A percentile compares a stretch with the other conserved stretches of the same genome.
Conservation (phyloP, 1,139 yeast species). For the Diutina mesorugosa region DNA sequence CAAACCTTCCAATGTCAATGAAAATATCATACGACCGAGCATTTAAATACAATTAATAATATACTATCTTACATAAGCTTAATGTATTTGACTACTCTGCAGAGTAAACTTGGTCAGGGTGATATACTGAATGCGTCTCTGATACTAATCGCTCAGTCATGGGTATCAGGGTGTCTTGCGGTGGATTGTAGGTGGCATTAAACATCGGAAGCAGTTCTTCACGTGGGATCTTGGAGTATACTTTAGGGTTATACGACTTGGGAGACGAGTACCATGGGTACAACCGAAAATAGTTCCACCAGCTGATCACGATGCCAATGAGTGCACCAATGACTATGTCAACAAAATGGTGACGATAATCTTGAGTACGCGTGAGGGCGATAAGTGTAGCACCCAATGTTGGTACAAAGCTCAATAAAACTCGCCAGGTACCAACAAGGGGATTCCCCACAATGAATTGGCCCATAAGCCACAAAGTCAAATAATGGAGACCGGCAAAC, state of each 20-base stretch:
- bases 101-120: neutral
- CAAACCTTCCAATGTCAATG: neutral
- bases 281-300: conserved; percentile 26
- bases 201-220: neutral
- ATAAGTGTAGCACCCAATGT: conserved; percentile 48
- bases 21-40: too few relatives aligned
- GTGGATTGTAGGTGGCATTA: neutral
- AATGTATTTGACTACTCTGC: neutral
- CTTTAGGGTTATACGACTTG: neutral
- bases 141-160: neutral
- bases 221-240: neutral
- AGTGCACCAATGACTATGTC: conserved; percentile 52
- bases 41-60: too few relatives aligned
- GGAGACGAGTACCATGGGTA: conserved; percentile 9
- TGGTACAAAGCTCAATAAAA: conserved; percentile 19
- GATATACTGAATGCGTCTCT: neutral
- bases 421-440: conserved; percentile 44
- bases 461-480: conserved; percentile 54
- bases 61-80: too few relatives aligned
- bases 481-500: conserved; percentile 41
- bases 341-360: conserved; percentile 66
- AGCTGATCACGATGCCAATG: conserved; percentile 31
- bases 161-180: neutral
- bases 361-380: conserved; percentile 64
- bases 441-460: conserved; percentile 29